Conservation (phyloP, 805 yeast species). For the Kurtzmaniella cleridarum region DNA sequence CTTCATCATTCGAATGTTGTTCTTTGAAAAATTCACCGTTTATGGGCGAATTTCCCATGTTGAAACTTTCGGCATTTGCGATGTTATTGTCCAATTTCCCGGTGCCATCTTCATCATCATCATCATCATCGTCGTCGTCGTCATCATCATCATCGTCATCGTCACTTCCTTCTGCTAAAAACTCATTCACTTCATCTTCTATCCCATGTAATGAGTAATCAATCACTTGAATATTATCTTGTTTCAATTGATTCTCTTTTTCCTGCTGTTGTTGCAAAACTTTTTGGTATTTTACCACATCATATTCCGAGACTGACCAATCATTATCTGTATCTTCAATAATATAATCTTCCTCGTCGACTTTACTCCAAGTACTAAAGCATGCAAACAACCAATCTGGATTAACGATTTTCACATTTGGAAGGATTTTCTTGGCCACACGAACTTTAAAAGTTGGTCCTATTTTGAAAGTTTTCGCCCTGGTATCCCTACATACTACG, state of each 20-base stretch:
- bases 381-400: conserved; percentile 93
- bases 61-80: conserved; percentile 1
- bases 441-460: conserved; percentile 75
- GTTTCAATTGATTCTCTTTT: neutral
- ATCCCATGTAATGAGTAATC: conserved; percentile 39
- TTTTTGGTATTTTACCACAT: conserved; percentile 37
- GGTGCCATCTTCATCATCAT: conserved; percentile 14
- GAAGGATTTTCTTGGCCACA: conserved; percentile 61
- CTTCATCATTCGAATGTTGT: conserved; percentile 1
- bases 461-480: conserved; percentile 21
- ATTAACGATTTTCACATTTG: conserved; percentile 68
- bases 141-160: conserved; percentile 25
- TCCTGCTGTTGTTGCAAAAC: conserved; percentile 19
- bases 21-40: neutral
- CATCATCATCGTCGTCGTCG: conserved; percentile 23
- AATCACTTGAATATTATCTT: conserved; percentile 13
- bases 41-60: too few relatives aligned
- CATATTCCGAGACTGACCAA: conserved; percentile 40
- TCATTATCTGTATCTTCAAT: conserved; percentile 47
- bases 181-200: conserved; percentile 42
- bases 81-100: conserved; percentile 1
- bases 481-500: conserved; percentile 74
- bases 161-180: conserved; percentile 40
- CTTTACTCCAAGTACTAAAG: conserved; percentile 69
- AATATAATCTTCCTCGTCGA: conserved; percentile 55